Percentiles rank a stretch among this genome's conserved stretches.
phyloP scores from a whole-genome alignment of 805 yeast genomes.

The Hanseniaspora occidentalis region DNA sequence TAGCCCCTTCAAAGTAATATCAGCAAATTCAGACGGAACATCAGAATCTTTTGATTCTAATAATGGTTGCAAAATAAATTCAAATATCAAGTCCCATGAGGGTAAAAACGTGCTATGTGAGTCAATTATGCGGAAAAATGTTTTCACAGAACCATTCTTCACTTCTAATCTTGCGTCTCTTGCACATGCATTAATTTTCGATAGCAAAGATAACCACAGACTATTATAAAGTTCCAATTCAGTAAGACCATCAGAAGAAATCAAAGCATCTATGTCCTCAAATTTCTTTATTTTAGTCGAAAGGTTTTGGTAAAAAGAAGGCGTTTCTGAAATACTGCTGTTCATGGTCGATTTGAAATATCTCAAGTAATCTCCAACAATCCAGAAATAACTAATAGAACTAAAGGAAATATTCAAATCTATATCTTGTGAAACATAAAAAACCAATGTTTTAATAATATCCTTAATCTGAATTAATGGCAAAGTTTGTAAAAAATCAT shows the following conservation, averaged over 20 bases:
- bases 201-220: conserved; percentile 54
- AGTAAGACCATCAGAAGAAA: conserved; percentile 12
- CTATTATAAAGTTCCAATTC: conserved; percentile 24
- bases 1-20: conserved; percentile 52
- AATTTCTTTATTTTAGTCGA: conserved; percentile 9
- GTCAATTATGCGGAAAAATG: conserved; percentile 71
- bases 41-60: conserved; percentile 28
- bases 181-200: conserved; percentile 50
- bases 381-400: conserved; percentile 86
- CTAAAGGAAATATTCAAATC: conserved; percentile 86
- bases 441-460: conserved; percentile 58
- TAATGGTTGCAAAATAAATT: conserved; percentile 47
- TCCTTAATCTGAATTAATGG: conserved; percentile 53
- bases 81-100: conserved; percentile 58
- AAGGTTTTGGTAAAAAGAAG: background rate
- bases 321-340: background rate
- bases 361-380: conserved; percentile 66
- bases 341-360: conserved; percentile 6
- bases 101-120: conserved; percentile 49
- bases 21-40: conserved; percentile 45
- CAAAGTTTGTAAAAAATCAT: conserved; percentile 66
- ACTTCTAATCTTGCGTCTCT: conserved; percentile 64
- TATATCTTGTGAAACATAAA: conserved; percentile 55
- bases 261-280: conserved; percentile 18
- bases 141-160: conserved; percentile 80